Percentiles rank a stretch among this genome's conserved stretches.
phyloP scores from a whole-genome alignment of 2,329 filamentous ascomycete genomes.

The Zymoseptoria brevis region DNA sequence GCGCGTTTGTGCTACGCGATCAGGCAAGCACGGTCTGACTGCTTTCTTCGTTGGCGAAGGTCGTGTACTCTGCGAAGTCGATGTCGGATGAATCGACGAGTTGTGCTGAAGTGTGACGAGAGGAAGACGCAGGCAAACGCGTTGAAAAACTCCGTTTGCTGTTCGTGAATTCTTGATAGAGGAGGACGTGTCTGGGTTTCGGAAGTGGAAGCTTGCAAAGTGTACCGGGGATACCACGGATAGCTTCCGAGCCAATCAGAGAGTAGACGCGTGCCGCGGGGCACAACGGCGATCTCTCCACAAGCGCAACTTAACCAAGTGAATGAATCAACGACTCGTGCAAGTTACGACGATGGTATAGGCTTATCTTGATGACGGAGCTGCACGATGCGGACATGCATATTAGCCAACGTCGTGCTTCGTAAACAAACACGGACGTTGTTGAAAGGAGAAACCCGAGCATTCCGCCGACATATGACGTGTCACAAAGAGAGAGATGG shows the following conservation, averaged over 20 bases:
- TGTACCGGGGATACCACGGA: background rate
- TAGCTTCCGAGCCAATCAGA: background rate
- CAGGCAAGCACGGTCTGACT: background rate
- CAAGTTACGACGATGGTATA: background rate
- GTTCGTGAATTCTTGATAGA: background rate
- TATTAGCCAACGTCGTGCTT: no score
- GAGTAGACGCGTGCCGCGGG: background rate
- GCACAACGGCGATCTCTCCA: background rate
- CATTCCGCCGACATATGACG: background rate
- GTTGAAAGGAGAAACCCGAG: background rate
- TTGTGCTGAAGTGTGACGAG: background rate
- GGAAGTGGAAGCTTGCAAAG: background rate
- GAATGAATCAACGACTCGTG: background rate
- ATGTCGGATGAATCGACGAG: background rate
- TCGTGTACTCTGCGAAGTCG: background rate
- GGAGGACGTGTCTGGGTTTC: background rate
- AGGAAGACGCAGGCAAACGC: background rate
- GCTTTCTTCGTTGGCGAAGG: background rate
- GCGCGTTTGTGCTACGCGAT: background rate
- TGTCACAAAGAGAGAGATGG: background rate
- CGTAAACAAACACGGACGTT: background rate
- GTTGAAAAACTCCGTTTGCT: background rate
- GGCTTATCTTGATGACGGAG: no score
- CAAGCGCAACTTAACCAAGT: background rate
- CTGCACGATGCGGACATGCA: no score